A percentile compares a stretch with the other conserved stretches of the same genome.
phyloP scores from a whole-genome alignment of 1,284 basidiomycete genomes.

The Vanrija sp. region DNA sequence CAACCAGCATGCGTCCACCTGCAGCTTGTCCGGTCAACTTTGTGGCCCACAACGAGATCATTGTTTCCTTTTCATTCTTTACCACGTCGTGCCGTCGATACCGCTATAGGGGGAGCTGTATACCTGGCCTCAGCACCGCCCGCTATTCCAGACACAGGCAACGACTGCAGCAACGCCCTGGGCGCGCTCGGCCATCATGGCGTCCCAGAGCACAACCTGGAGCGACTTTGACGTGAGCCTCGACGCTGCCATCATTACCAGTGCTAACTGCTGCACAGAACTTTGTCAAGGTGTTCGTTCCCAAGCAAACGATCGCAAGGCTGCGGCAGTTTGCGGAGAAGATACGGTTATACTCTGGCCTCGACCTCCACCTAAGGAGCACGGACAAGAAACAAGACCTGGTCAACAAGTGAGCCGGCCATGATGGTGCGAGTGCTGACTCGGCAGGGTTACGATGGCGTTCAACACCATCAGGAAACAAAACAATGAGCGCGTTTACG shows the following conservation, averaged over 20 bases:
- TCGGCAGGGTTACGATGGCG: slow-evolving; percentile 19
- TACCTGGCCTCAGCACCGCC: background rate
- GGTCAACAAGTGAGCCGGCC: slow-evolving; percentile 32
- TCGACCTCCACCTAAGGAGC: slow-evolving; percentile 22
- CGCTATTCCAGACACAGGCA: background rate
- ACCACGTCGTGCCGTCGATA: background rate
- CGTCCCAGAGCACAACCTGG: slow-evolving; percentile 2
- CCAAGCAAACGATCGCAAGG: slow-evolving; percentile 28
- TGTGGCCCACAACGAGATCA: background rate
- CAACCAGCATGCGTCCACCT: background rate
- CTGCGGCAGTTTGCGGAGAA: slow-evolving; percentile 26
- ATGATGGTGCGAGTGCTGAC: background rate
- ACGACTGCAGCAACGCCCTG: too few species aligned
- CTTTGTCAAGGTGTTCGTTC: slow-evolving; percentile 29
- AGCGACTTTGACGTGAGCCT: slow-evolving; percentile 8
- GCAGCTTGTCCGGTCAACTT: background rate
- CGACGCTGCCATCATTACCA: background rate
- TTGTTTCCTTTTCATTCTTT: background rate
- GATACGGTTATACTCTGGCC: slow-evolving; percentile 15
- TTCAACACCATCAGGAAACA: slow-evolving; percentile 23
- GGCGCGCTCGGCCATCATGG: slow-evolving; percentile 1
- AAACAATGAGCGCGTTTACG: slow-evolving; percentile 17
- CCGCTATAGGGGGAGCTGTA: background rate
- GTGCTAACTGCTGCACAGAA: slow-evolving; percentile 16
- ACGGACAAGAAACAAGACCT: slow-evolving; percentile 37